These are phyloP conservation scores for Friedmanniomyces endolithicus DNA, from an alignment of 495 filamentous ascomycete species.

Conservation along the genomic window DNA sequence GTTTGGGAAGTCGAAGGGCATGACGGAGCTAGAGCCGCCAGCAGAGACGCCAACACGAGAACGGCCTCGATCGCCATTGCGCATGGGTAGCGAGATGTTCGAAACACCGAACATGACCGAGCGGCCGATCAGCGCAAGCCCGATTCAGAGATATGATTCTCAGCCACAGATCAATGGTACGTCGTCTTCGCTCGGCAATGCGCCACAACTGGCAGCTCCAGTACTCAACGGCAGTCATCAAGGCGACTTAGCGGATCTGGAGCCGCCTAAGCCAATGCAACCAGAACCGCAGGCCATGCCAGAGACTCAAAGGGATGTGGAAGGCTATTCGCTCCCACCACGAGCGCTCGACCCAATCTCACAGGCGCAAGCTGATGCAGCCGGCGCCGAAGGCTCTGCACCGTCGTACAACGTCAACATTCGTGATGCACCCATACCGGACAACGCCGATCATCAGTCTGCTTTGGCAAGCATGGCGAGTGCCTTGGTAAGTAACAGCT, in stretches of 20 bases:
- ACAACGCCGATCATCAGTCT: constrained; percentile 75
- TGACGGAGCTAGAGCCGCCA: constrained; percentile 12
- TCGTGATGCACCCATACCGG: constrained; percentile 78
- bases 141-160: not conserved
- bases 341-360: constrained; percentile 66
- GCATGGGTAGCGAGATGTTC: constrained; percentile 18
- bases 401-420: constrained; percentile 82
- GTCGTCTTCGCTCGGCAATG: not conserved
- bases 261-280: constrained; percentile 15
- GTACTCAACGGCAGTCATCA: constrained; percentile 18
- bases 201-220: not conserved
- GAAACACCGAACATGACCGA: not conserved
- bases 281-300: not conserved
- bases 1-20: constrained; percentile 10
- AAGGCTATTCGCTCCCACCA: constrained; percentile 59
- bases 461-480: constrained; percentile 88
- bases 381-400: constrained; percentile 44
- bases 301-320: constrained; percentile 42
- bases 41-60: constrained; percentile 8
- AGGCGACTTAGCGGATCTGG: constrained; percentile 16
- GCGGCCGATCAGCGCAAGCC: not conserved
- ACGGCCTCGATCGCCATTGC: constrained; percentile 9
- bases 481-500: constrained; percentile 47
- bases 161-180: constrained; percentile 2
- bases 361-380: constrained; percentile 62